These are phyloP conservation scores for Glomus cerebriforme DNA, from an alignment of 192 early-diverging fungal species.

Conservation along the genomic window DNA sequence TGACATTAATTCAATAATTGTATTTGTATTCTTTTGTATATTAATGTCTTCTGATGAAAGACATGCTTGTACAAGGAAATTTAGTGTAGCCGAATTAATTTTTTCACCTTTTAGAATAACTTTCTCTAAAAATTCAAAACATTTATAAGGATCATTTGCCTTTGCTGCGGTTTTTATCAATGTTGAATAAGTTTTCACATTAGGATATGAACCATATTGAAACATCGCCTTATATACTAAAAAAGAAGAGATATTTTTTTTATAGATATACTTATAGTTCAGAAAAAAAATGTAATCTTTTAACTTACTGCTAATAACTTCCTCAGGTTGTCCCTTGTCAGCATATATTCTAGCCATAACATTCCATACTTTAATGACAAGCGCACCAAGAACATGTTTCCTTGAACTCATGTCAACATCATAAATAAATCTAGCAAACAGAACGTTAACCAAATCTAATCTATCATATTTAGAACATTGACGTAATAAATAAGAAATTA, in stretches of 20 bases:
- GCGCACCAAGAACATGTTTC: background rate
- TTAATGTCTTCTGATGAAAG: background rate
- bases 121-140: conserved; percentile 9
- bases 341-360: background rate
- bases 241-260: background rate
- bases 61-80: conserved; percentile 5
- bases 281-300: background rate
- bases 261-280: background rate
- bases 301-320: conserved; percentile 6
- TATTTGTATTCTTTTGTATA: background rate
- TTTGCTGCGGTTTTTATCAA: conserved; percentile 10
- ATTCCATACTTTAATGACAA: conserved; percentile 27
- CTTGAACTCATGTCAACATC: background rate
- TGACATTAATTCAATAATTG: background rate
- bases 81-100: background rate
- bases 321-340: background rate
- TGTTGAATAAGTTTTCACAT: conserved; percentile 1
- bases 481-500: conserved; percentile 21
- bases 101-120: background rate
- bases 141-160: background rate
- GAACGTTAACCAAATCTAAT: conserved; percentile 12
- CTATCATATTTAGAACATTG: conserved; percentile 14
- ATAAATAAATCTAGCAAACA: conserved; percentile 17
- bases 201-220: background rate
- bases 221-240: conserved; percentile 10